Evolutionary conservation across 2,329 filamentous ascomycete species (phyloP), one percentile per base, ranked within the genome.

Genomic region (Ceratocystis harringtonii): DNA sequence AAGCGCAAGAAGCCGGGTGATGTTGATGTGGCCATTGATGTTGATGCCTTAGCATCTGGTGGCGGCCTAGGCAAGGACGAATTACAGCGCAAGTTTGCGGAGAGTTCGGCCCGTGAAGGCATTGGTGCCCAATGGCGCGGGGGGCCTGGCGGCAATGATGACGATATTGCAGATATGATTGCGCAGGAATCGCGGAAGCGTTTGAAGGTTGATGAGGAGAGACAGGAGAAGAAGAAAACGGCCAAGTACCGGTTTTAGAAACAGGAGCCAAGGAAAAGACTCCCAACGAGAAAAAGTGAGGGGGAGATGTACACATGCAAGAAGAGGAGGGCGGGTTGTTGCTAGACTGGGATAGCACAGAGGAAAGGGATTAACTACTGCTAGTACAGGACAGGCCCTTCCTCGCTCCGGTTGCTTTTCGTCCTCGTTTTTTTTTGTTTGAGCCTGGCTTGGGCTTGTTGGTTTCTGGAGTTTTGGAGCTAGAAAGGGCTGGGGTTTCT

Each of bases 1-100:
- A 94, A 95, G 78, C 84, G 90, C 71, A 99, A 97, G 84, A 96
- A 96, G 81, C 92, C 89, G 3, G 94, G 92, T 50, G 94, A 99
- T 73, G 83, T 99, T 28, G 94, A 99, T 70, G 88, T 97, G 32
- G 90, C 91, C 28, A 84, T 99, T 69, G 91, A 97, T 71, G 84
- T 90, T 4, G 92, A 97, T 72, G 82, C 87, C 45, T 75, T 99
- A 68, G 84, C 84, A 69, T 80, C 83, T 50, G 82, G 86, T 68
- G 82, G 86, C 68, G 90, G 90, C 70, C 81, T 97, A 71, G 88
- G 83, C 75, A 95, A 92, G 74, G 92, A 96, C 30, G 89, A 92
- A 70, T 75, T 99, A 71, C 83, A 82, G 74, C 85, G 82, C 71
- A 82, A 87, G 72, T 99, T 95, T 72, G 92, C 97, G 67, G 84